Percentiles rank a stretch among this genome's conserved stretches.
Conservation (phyloP, 176 grass and related monocot species). For the maize (Zea mays) region DNA sequence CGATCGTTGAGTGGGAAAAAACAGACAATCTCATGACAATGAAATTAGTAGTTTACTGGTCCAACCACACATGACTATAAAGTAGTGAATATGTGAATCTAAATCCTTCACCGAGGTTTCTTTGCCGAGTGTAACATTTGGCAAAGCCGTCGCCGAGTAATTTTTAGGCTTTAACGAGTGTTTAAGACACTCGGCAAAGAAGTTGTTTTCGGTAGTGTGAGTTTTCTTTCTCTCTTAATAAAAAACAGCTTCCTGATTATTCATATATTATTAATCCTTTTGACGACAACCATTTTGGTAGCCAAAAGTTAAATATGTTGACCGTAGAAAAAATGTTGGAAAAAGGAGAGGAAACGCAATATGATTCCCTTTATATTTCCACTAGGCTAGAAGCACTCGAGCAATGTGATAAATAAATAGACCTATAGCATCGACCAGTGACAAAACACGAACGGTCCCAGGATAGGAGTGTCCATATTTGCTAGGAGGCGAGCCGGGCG, state of each 20-base stretch:
- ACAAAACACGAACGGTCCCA: conserved; percentile 45
- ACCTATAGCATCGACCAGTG: background rate
- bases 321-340: too few relatives aligned
- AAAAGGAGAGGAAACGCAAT: background rate
- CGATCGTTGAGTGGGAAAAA: background rate
- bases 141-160: too few relatives aligned
- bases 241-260: background rate
- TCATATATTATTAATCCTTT: background rate
- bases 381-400: background rate
- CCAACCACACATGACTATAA: conserved; percentile 23
- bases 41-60: conserved; percentile 11
- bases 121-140: too few relatives aligned
- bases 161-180: too few relatives aligned
- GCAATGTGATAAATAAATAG: background rate
- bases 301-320: too few relatives aligned
- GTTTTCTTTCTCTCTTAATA: background rate
- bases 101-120: too few relatives aligned
- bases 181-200: too few relatives aligned
- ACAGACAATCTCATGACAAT: background rate
- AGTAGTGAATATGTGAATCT: background rate
- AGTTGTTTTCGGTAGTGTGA: too few relatives aligned
- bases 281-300: background rate
- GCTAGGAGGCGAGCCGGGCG: conserved; percentile 20
- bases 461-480: conserved; percentile 45
- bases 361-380: background rate